Conservation (phyloP, 2,329 filamentous ascomycete genomes). For the Boeremia lycopersici region DNA sequence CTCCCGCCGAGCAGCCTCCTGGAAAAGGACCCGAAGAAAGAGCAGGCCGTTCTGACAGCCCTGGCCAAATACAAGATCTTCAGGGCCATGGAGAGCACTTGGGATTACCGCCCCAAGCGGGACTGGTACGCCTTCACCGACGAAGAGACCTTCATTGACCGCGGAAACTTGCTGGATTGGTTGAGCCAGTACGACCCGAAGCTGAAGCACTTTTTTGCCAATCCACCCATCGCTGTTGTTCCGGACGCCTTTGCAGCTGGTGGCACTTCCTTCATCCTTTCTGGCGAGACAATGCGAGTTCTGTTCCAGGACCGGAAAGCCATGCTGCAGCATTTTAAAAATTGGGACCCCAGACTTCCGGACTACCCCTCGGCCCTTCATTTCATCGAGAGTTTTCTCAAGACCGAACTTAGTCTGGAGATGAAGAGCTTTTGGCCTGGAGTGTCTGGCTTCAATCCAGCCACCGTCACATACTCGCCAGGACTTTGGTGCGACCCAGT, state of each 20-base stretch:
- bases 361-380: constrained; percentile 58
- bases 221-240: constrained; percentile 34
- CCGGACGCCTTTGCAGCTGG: constrained; percentile 58
- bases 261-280: constrained; percentile 60
- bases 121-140: constrained; percentile 67
- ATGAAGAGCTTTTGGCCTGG: constrained; percentile 56
- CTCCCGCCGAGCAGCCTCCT: constrained; percentile 34
- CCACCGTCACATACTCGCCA: constrained; percentile 50
- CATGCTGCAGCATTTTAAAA: constrained; percentile 52
- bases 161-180: constrained; percentile 60
- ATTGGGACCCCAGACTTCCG: constrained; percentile 55
- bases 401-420: constrained; percentile 52
- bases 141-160: constrained; percentile 63
- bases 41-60: constrained; percentile 23
- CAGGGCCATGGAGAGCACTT: constrained; percentile 44
- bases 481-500: constrained; percentile 50
- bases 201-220: constrained; percentile 60
- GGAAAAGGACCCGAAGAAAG: constrained; percentile 25
- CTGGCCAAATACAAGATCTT: constrained; percentile 50
- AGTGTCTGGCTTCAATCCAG: constrained; percentile 37
- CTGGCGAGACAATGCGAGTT: constrained; percentile 56
- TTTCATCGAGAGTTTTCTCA: constrained; percentile 55
- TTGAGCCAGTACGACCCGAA: constrained; percentile 56
- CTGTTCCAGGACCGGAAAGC: constrained; percentile 48
- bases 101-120: constrained; percentile 51